Conservation (phyloP, 805 yeast species). For the Wickerhamomyces ciferrii region DNA sequence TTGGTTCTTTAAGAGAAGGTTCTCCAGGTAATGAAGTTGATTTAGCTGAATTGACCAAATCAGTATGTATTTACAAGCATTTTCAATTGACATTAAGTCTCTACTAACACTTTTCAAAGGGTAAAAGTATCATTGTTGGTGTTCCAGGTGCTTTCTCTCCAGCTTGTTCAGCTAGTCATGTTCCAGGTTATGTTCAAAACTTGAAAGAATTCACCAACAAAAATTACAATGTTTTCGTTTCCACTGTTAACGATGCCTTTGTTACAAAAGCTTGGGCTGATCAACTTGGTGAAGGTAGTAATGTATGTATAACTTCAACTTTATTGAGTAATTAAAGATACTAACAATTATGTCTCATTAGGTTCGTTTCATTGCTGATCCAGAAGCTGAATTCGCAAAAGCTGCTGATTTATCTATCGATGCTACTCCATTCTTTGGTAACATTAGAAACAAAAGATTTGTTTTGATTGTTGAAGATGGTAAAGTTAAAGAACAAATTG, state of each 20-base stretch:
- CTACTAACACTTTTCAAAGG: conserved; percentile 19
- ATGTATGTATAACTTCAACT: not conserved
- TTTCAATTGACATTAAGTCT: not conserved
- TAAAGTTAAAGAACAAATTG: conserved; percentile 55
- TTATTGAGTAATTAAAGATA: not conserved
- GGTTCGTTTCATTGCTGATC: conserved; percentile 69
- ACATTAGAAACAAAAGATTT: conserved; percentile 66
- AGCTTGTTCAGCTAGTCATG: conserved; percentile 66
- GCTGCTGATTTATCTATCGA: conserved; percentile 67
- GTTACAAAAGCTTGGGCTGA: conserved; percentile 80
- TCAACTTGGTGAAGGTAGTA: conserved; percentile 24
- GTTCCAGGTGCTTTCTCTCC: conserved; percentile 82
- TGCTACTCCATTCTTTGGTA: conserved; percentile 74
- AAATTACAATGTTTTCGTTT: conserved; percentile 66
- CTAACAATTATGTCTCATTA: conserved; percentile 10
- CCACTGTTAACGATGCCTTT: conserved; percentile 84
- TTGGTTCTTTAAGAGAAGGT: conserved; percentile 45
- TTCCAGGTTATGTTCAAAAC: conserved; percentile 65
- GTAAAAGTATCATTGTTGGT: conserved; percentile 52
- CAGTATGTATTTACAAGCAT: conserved; percentile 2
- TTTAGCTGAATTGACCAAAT: conserved; percentile 39
- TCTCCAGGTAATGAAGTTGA: conserved; percentile 62
- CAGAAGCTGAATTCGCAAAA: conserved; percentile 66
- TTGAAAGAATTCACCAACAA: conserved; percentile 49
- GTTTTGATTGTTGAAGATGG: conserved; percentile 77